phyloP scores from a whole-genome alignment of 495 filamentous ascomycete genomes.

The Cryomyces minteri region DNA sequence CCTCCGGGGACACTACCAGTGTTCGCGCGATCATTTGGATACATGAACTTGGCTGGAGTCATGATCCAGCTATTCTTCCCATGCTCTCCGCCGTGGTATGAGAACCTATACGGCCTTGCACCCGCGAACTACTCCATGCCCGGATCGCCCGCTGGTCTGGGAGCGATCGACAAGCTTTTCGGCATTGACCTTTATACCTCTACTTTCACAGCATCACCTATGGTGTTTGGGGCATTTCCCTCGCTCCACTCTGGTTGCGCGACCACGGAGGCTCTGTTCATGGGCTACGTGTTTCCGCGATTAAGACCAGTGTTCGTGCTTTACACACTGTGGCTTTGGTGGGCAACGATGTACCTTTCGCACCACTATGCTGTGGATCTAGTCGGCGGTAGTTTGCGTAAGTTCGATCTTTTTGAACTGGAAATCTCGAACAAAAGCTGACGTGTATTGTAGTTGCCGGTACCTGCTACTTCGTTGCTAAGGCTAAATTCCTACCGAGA shows the following conservation, averaged over 20 bases:
- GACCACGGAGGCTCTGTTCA: slow-evolving; percentile 78
- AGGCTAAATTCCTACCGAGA: slow-evolving; percentile 62
- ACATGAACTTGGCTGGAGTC: slow-evolving; percentile 77
- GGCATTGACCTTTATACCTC: slow-evolving; percentile 87
- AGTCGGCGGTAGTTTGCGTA: slow-evolving; percentile 59
- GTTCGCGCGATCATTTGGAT: slow-evolving; percentile 74
- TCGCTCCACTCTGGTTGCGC: slow-evolving; percentile 76
- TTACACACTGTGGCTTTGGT: slow-evolving; percentile 87
- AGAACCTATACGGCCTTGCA: slow-evolving; percentile 70
- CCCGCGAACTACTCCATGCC: slow-evolving; percentile 83
- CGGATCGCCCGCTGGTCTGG: slow-evolving; percentile 73
- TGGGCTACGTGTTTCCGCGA: slow-evolving; percentile 74
- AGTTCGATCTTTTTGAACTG: slow-evolving; percentile 7
- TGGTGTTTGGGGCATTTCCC: slow-evolving; percentile 91
- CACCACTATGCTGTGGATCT: slow-evolving; percentile 94
- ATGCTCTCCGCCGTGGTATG: slow-evolving; percentile 88
- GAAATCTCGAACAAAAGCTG: slow-evolving; percentile 2
- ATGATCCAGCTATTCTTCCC: slow-evolving; percentile 75
- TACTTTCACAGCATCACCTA: slow-evolving; percentile 66
- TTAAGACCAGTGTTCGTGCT: slow-evolving; percentile 55
- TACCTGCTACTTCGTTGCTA: slow-evolving; percentile 61
- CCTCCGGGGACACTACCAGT: slow-evolving; percentile 71
- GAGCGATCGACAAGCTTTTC: slow-evolving; percentile 72
- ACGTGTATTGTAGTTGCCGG: slow-evolving; percentile 34
- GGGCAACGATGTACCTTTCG: slow-evolving; percentile 95